Evolutionary conservation across 2,329 filamentous ascomycete species (phyloP).

Genomic region (Helotiales sp.): DNA sequence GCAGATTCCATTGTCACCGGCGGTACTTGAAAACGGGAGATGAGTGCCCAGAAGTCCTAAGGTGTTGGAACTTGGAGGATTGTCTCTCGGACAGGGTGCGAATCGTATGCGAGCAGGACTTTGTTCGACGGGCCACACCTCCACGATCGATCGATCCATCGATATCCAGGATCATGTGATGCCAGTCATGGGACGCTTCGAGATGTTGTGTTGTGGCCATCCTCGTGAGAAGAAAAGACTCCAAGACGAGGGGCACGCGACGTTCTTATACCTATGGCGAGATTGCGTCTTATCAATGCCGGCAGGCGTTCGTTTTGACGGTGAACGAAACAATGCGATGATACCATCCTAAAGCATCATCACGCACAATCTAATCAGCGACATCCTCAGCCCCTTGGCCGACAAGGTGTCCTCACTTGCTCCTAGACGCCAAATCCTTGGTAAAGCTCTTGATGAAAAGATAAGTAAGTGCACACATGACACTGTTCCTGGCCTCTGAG

Average conservation of each 20-base stretch:
- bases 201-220: neutral
- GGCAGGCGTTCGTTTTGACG: constrained; percentile 11
- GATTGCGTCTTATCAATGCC: constrained; percentile 21
- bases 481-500: neutral
- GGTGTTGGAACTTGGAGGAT: neutral
- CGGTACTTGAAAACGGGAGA: constrained; percentile 8
- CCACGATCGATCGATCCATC: neutral
- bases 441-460: neutral
- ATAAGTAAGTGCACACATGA: constrained; percentile 13
- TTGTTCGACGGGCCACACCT: neutral
- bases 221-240: neutral
- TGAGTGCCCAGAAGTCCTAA: neutral
- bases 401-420: constrained; percentile 6
- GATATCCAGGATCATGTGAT: constrained; percentile 5
- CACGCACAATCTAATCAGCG: constrained; percentile 16
- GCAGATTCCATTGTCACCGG: neutral
- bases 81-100: neutral
- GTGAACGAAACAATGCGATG: constrained; percentile 9
- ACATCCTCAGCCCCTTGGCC: neutral
- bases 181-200: neutral
- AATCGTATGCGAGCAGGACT: neutral
- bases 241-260: constrained; percentile 11
- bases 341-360: constrained; percentile 21
- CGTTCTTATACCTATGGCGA: constrained; percentile 17
- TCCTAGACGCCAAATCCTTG: neutral